Conservation (phyloP, 1,284 basidiomycete genomes). For the Tausonia pullulans region DNA sequence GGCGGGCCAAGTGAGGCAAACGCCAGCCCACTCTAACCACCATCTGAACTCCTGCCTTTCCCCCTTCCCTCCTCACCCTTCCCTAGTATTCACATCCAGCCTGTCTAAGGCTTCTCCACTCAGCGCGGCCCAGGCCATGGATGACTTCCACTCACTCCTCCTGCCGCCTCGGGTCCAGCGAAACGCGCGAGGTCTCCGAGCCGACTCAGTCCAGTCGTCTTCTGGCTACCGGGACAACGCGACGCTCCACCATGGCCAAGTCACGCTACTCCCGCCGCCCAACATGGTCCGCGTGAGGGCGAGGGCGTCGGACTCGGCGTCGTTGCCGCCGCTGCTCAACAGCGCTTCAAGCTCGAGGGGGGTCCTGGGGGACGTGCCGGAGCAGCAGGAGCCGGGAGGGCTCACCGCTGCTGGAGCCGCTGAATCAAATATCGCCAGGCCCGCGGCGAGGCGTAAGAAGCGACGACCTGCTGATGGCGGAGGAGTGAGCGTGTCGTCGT, state of each 20-base stretch:
- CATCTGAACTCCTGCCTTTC: too few species aligned
- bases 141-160: too few species aligned
- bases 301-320: neutral
- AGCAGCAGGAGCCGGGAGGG: too few species aligned
- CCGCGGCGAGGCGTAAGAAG: neutral
- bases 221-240: neutral
- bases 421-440: neutral
- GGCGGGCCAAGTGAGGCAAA: too few species aligned
- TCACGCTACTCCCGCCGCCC: constrained; percentile 3
- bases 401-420: neutral
- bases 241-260: neutral
- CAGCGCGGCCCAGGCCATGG: too few species aligned
- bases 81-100: too few species aligned
- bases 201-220: neutral
- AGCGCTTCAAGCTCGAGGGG: neutral
- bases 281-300: constrained; percentile 3
- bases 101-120: too few species aligned
- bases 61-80: too few species aligned
- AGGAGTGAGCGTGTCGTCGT: neutral
- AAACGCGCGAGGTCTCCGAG: neutral
- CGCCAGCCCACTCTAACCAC: too few species aligned
- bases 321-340: neutral
- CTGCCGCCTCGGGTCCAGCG: neutral
- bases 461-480: too few species aligned
- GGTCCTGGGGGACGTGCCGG: too few species aligned